Evolutionary conservation across 116 monocot genomes (phyloP).

Genomic region (Papilionanthe hybrid): DNA sequence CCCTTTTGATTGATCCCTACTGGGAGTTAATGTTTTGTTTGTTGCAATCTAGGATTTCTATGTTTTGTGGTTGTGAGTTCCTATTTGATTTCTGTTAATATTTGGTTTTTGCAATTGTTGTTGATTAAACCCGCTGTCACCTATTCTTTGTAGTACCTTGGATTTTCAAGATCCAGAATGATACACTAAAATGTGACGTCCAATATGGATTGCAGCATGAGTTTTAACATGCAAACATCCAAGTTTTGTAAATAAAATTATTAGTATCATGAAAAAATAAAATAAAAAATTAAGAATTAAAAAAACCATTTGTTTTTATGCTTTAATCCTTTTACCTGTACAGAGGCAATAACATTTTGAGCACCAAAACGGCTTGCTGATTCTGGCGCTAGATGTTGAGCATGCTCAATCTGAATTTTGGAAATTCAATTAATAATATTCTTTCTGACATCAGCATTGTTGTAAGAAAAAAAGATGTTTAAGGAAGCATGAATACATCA

Average conservation of each 20-base stretch:
- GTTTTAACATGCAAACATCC: neutral
- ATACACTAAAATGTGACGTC: neutral
- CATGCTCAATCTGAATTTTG: slow-evolving; percentile 81
- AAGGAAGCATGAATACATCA: neutral
- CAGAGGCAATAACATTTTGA: slow-evolving; percentile 73
- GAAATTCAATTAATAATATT: neutral
- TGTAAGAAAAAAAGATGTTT: neutral
- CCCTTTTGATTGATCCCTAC: too few relatives aligned
- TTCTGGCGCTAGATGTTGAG: slow-evolving; percentile 71
- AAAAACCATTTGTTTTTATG: neutral
- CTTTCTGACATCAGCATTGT: neutral
- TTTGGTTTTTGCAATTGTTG: too few relatives aligned
- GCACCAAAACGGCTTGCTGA: slow-evolving; percentile 63
- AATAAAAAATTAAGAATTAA: too few relatives aligned
- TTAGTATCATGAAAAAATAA: too few relatives aligned
- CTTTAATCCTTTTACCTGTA: slow-evolving; percentile 51
- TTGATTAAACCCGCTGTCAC: too few relatives aligned
- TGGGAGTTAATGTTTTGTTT: too few relatives aligned
- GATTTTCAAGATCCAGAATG: neutral
- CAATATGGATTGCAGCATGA: neutral
- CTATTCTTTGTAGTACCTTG: neutral
- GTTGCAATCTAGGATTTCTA: too few relatives aligned
- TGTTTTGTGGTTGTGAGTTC: too few relatives aligned
- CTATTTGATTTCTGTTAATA: too few relatives aligned
- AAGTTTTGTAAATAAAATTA: neutral